A percentile compares a stretch with the other conserved stretches of the same genome.
Conservation (phyloP, 2,329 filamentous ascomycete genomes). For the Penicillium rolfsii region DNA sequence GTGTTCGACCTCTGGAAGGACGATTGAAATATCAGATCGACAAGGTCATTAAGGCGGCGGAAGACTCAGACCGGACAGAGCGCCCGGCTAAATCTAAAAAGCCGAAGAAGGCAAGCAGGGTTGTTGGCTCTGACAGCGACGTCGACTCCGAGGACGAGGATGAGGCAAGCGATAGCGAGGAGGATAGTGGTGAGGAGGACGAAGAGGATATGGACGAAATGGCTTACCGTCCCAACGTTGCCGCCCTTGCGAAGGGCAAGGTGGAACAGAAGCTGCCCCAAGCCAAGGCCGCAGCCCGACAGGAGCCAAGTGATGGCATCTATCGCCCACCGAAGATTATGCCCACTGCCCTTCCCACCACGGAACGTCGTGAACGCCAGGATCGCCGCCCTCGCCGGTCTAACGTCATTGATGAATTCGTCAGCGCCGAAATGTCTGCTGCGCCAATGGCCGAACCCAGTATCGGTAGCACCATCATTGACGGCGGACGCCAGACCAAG, state of each 20-base stretch:
- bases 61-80: conserved; percentile 50
- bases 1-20: conserved; percentile 84
- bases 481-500: conserved; percentile 77
- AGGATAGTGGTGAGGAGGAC: conserved; percentile 41
- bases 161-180: conserved; percentile 31
- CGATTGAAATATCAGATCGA: conserved; percentile 95
- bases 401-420: conserved; percentile 87
- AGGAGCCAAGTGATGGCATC: conserved; percentile 62
- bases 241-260: conserved; percentile 47
- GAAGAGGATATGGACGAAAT: conserved; percentile 61
- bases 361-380: conserved; percentile 61
- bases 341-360: conserved; percentile 77
- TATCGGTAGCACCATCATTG: conserved; percentile 85
- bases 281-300: conserved; percentile 29
- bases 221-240: conserved; percentile 64
- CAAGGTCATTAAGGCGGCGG: conserved; percentile 85
- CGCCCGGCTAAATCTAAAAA: conserved; percentile 30
- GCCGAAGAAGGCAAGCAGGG: conserved; percentile 36
- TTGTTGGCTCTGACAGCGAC: conserved; percentile 35
- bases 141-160: conserved; percentile 33
- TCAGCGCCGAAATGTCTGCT: conserved; percentile 78
- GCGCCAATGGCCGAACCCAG: conserved; percentile 84
- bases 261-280: conserved; percentile 36
- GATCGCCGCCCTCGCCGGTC: conserved; percentile 71
- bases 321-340: conserved; percentile 90